Evolutionary conservation across 768 basidiomycete genomes (phyloP), one percentile per base, ranked within the genome.

Genomic region (Suillus sp.): DNA sequence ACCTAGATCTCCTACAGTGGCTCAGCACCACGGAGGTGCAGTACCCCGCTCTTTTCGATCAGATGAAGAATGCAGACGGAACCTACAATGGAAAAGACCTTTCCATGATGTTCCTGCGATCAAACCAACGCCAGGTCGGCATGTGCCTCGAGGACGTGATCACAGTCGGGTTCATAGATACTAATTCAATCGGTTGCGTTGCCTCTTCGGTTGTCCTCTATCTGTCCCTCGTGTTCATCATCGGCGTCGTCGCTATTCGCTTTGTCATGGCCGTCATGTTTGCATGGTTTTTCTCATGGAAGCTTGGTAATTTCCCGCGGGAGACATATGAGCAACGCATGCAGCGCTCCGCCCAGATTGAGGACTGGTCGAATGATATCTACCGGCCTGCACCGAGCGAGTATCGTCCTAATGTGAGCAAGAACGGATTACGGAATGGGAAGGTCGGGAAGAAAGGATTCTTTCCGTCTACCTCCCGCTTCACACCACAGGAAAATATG

Each of bases 251-350:
- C 66, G 83, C 86, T 60, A 95, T 97, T 74, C 92, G 95, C 40
- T 99, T 99, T 79, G 80, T 85, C 68, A 96, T 99, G 95, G 97
- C 97, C 54, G 92, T 97, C 72, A 82, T 96, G 74, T 99, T 99
- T 77, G 84, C 92, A 30, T 99, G 97, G 97, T 99, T 98, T 84
- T 91, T 93, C 75, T 94, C 92, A n/a, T 95, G 92, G 89, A 88
- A 88, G 70, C 82, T 99, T 47, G 97, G 97, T 55, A 91, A 92
- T 67, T 99, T 96, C 83, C 90, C 91, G 65, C 84, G 86, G 43
- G 97, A 99, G 78, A 93, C 94, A 18, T 94, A 95, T 73, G 89
- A 93, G 72, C 86, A 99, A 73, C 86, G 96, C 16, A 94, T 94
- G 88, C 86, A 88, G 65, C 89, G 96, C 27, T 88, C 91, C 2